Evolutionary conservation across 202 grass and related monocot species (phyloP), one percentile per base, ranked within the genome.

Genomic region (Panicum virgatum): DNA sequence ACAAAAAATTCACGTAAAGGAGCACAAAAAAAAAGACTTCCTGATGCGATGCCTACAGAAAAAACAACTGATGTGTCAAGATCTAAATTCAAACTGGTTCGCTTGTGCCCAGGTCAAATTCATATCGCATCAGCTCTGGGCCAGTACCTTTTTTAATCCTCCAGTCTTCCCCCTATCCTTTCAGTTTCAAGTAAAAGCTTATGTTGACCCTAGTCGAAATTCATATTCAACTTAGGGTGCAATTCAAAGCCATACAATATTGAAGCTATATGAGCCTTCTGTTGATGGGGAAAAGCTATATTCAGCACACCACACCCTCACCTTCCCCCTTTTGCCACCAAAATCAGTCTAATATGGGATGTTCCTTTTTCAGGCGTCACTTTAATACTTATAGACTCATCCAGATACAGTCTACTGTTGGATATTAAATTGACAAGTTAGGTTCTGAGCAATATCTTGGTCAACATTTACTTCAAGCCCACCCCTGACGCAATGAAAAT

Each of bases 401-500:
- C 13, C 16, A 56, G 69, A 66, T 51, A 52, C n/a, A 73, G 19
- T 61, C 40, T 52, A 15, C 11, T 52, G 14, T 43, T 32, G 40
- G 56, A 1, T 83, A 73, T 79, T 61, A 51, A 12, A 72, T 72
- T 72, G 27, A 32, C n/a, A 72, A 36, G 42, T 72, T 54, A 51
- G 9, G 46, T 50, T 72, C 26, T 72, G 9, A 29, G 22, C 9
- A 69, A 46, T 48, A 23, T 71, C 7, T 50, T 4, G 16, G 16
- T 75, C 54, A 75, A 58, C 56, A 19, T 72, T 83, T 73, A 58
- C 29, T 79, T 67, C 3, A 73, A 79, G 5, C 7, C 42, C 8
- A 23, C 0, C 38, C 13, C 27, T 9, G 25, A n/a, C 1, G 42
- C 40, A 73, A 66, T 80, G 9, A 60, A 44, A 75, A 62, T 69